Percentiles rank a stretch among this genome's conserved stretches.
Evolutionary conservation across 371 early-diverging fungal genomes (phyloP).

Genomic region (Mucor velutinosus): DNA sequence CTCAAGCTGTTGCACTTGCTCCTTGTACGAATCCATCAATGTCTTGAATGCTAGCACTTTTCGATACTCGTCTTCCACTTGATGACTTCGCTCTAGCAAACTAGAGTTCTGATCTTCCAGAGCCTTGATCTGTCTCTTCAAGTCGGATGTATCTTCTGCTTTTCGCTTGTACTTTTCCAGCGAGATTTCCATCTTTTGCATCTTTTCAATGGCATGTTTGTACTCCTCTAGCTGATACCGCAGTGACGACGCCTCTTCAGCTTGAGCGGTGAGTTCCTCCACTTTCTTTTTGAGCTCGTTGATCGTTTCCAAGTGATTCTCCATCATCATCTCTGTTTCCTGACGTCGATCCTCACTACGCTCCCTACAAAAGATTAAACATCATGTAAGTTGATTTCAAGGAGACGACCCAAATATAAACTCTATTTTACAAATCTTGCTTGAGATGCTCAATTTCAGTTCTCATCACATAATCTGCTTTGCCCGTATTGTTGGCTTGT

Average conservation of each 20-base stretch:
- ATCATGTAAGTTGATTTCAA: background rate
- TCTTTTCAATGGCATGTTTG: constrained; percentile 81
- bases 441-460: constrained; percentile 91
- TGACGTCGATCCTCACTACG: constrained; percentile 77
- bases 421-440: constrained; percentile 72
- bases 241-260: constrained; percentile 73
- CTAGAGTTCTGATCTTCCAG: constrained; percentile 84
- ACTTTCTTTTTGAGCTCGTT: constrained; percentile 71
- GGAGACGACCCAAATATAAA: background rate
- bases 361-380: constrained; percentile 41
- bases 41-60: constrained; percentile 80
- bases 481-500: constrained; percentile 74
- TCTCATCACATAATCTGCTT: constrained; percentile 81
- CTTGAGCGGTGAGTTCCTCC: constrained; percentile 64
- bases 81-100: constrained; percentile 68
- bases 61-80: constrained; percentile 87
- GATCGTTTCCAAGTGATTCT: constrained; percentile 61
- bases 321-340: constrained; percentile 68
- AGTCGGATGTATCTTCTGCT: constrained; percentile 83
- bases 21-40: constrained; percentile 84
- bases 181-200: constrained; percentile 84
- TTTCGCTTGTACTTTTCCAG: constrained; percentile 93
- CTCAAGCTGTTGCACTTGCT: constrained; percentile 79
- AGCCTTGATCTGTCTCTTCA: constrained; percentile 77
- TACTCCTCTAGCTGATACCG: constrained; percentile 89